These are phyloP conservation scores for Rhodotorula sp. DNA, from an alignment of 1,284 basidiomycete species.

Conservation along the genomic window DNA sequence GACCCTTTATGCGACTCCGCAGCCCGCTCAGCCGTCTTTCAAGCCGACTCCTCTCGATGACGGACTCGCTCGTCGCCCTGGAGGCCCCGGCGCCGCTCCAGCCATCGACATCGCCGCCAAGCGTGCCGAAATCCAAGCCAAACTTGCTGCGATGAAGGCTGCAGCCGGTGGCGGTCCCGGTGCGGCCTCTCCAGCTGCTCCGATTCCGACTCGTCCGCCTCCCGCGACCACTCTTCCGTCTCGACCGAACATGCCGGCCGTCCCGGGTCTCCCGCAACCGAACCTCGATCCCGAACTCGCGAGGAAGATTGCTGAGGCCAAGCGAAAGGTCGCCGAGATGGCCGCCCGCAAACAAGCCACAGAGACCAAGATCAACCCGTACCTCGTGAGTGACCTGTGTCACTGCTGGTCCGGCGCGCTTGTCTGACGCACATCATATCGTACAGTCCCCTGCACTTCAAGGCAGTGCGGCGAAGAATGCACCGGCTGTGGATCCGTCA, in stretches of 20 bases:
- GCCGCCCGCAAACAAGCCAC: conserved; percentile 35
- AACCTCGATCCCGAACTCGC: conserved; percentile 35
- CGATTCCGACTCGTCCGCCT: conserved; percentile 2
- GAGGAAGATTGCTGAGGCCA: conserved; percentile 44
- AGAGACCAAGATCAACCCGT: conserved; percentile 59
- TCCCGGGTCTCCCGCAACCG: conserved; percentile 15
- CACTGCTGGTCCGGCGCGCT: background rate
- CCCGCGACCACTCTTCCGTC: background rate
- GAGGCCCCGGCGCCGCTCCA: conserved; percentile 12
- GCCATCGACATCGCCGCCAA: conserved; percentile 42
- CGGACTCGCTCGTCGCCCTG: conserved; percentile 9
- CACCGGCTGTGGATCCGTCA: conserved; percentile 45
- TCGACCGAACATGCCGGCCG: conserved; percentile 14
- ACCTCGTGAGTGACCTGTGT: conserved; percentile 60
- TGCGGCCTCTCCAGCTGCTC: conserved; percentile 1
- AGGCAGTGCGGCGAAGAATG: conserved; percentile 26
- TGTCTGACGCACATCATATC: too few species aligned
- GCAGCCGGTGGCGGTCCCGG: conserved; percentile 2
- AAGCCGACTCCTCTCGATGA: conserved; percentile 29
- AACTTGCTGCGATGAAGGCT: conserved; percentile 41
- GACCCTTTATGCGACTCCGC: background rate
- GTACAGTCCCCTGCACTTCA: conserved; percentile 21
- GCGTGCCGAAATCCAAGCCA: conserved; percentile 38
- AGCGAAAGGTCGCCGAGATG: conserved; percentile 43
- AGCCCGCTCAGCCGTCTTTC: conserved; percentile 40